Evolutionary conservation across 768 basidiomycete species (phyloP).

Genomic region (Pholiota microspora): DNA sequence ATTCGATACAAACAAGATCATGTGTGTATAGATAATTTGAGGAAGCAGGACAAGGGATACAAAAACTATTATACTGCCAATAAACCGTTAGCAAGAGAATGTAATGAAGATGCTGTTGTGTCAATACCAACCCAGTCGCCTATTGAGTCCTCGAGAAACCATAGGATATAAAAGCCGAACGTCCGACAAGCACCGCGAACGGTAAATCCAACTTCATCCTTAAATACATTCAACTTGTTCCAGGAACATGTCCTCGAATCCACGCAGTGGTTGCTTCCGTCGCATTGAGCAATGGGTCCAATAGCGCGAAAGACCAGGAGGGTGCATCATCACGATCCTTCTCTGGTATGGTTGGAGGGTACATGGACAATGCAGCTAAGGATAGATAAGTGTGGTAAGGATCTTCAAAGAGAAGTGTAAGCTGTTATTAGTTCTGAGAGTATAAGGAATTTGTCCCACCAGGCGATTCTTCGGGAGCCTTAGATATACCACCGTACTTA

Average conservation of each 20-base stretch:
- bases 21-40: too few species aligned
- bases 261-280: slow-evolving; percentile 62
- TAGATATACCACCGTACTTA: slow-evolving; percentile 86
- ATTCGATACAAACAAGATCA: too few species aligned
- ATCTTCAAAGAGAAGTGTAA: slow-evolving; percentile 43
- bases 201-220: too few species aligned
- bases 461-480: slow-evolving; percentile 75
- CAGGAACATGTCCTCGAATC: slow-evolving; percentile 59
- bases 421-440: neutral
- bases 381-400: slow-evolving; percentile 95
- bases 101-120: too few species aligned
- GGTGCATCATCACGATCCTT: slow-evolving; percentile 24
- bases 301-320: slow-evolving; percentile 55
- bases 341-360: slow-evolving; percentile 39
- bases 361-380: slow-evolving; percentile 76
- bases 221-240: neutral
- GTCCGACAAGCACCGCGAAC: too few species aligned
- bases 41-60: too few species aligned
- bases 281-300: slow-evolving; percentile 76
- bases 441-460: slow-evolving; percentile 43
- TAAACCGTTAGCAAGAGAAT: too few species aligned
- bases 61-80: too few species aligned
- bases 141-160: too few species aligned
- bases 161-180: too few species aligned
- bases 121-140: too few species aligned